Evolutionary conservation across 148 eudicot genomes (phyloP).

Genomic region (Diospyros lotus): DNA sequence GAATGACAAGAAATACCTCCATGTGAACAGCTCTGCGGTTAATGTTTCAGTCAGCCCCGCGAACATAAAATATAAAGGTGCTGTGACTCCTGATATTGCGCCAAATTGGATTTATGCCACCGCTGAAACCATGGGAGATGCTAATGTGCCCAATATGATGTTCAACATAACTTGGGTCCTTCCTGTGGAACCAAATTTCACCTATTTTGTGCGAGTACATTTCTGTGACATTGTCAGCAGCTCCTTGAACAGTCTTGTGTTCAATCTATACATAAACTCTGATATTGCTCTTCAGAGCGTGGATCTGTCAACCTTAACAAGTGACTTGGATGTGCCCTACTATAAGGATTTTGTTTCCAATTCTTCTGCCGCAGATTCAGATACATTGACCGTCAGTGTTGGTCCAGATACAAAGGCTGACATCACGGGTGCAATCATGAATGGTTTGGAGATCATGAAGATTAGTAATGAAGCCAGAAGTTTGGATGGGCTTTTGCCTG

Average conservation of each 20-base stretch:
- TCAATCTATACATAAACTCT: slow-evolving; percentile 77
- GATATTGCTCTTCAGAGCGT: slow-evolving; percentile 52
- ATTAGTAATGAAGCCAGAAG: slow-evolving; percentile 85
- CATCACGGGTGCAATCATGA: slow-evolving; percentile 48
- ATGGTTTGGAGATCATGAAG: slow-evolving; percentile 89
- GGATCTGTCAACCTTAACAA: slow-evolving; percentile 60
- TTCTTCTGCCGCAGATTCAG: slow-evolving; percentile 41
- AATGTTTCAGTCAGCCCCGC: slow-evolving; percentile 63
- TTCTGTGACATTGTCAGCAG: slow-evolving; percentile 82
- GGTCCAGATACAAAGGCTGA: slow-evolving; percentile 76
- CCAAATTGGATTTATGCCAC: slow-evolving; percentile 91
- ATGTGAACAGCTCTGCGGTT: slow-evolving; percentile 75
- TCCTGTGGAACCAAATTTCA: slow-evolving; percentile 65
- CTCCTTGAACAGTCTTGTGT: slow-evolving; percentile 61
- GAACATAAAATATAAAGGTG: slow-evolving; percentile 44
- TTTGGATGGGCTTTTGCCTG: slow-evolving; percentile 59
- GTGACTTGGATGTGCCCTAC: slow-evolving; percentile 59
- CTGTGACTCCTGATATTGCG: slow-evolving; percentile 54
- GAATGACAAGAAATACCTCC: slow-evolving; percentile 75
- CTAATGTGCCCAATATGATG: slow-evolving; percentile 56
- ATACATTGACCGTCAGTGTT: slow-evolving; percentile 61
- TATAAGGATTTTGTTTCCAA: slow-evolving; percentile 80
- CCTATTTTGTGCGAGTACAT: slow-evolving; percentile 70
- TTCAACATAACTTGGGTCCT: slow-evolving; percentile 95
- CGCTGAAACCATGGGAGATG: slow-evolving; percentile 81